Conservation (phyloP, 805 yeast genomes). For the Candida corydali region DNA sequence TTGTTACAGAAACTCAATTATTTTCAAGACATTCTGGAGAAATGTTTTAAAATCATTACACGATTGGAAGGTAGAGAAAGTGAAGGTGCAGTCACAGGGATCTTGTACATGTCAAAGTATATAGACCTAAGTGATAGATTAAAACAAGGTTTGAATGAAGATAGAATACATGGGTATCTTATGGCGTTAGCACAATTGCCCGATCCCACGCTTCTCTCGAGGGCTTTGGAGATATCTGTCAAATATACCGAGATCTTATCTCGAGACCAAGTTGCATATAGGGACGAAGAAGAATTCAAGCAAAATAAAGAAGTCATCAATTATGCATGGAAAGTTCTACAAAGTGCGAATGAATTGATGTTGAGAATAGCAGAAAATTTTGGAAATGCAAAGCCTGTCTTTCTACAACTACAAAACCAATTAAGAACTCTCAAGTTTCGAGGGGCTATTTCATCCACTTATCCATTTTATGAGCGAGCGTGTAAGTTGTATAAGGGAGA, state of each 20-base stretch:
- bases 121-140: conserved; percentile 46
- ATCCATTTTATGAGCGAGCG: conserved; percentile 61
- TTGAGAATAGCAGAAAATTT: conserved; percentile 34
- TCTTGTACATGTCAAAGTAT: conserved; percentile 45
- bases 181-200: conserved; percentile 3
- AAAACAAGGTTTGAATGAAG: background rate
- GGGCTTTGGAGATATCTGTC: conserved; percentile 2
- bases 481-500: conserved; percentile 49
- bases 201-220: background rate
- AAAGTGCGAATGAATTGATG: conserved; percentile 64
- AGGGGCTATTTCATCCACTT: conserved; percentile 88
- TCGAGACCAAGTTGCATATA: conserved; percentile 4
- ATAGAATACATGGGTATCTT: conserved; percentile 4
- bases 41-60: conserved; percentile 19
- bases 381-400: conserved; percentile 26
- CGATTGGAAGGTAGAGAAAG: conserved; percentile 57
- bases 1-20: conserved; percentile 3
- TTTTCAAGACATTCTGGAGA: background rate
- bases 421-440: conserved; percentile 75
- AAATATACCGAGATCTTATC: conserved; percentile 1
- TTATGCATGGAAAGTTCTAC: conserved; percentile 79
- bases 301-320: conserved; percentile 45
- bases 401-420: conserved; percentile 60
- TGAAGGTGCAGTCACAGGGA: conserved; percentile 74
- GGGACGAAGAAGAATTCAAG: conserved; percentile 4